A percentile compares a stretch with the other conserved stretches of the same genome.
These are phyloP conservation scores for Stropharia rugosoannulata DNA, from an alignment of 768 basidiomycete species.

Conservation along the genomic window DNA sequence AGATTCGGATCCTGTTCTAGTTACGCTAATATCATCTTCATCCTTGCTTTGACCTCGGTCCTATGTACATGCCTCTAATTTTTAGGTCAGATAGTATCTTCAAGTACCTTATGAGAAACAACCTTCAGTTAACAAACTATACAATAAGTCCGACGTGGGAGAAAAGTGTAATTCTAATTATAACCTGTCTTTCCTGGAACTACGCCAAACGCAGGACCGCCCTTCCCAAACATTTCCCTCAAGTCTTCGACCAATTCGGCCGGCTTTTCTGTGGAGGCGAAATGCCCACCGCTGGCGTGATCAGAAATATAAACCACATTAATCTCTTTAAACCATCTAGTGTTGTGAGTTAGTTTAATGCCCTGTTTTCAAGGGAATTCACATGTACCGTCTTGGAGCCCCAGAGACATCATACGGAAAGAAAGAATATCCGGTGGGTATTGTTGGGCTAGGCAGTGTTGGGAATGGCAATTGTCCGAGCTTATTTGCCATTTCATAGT, in stretches of 20 bases:
- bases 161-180: neutral
- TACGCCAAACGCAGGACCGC: conserved; percentile 45
- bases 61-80: too few species aligned
- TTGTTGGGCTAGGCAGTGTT: conserved; percentile 10
- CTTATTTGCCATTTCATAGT: conserved; percentile 43
- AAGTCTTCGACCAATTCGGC: conserved; percentile 46
- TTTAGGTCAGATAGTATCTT: too few species aligned
- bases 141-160: too few species aligned
- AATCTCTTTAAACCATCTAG: conserved; percentile 40
- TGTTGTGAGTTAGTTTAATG: neutral
- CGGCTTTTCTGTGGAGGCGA: conserved; percentile 53
- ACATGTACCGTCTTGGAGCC: conserved; percentile 29
- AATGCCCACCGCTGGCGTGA: conserved; percentile 56
- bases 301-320: conserved; percentile 45
- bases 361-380: neutral
- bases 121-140: too few species aligned
- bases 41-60: too few species aligned
- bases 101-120: too few species aligned
- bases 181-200: conserved; percentile 46
- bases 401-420: conserved; percentile 48
- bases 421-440: conserved; percentile 48
- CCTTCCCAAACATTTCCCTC: conserved; percentile 54
- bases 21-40: too few species aligned
- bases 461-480: conserved; percentile 6
- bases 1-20: too few species aligned